phyloP scores from a whole-genome alignment of 495 filamentous ascomycete species.

The Lepidopterella palustris region DNA sequence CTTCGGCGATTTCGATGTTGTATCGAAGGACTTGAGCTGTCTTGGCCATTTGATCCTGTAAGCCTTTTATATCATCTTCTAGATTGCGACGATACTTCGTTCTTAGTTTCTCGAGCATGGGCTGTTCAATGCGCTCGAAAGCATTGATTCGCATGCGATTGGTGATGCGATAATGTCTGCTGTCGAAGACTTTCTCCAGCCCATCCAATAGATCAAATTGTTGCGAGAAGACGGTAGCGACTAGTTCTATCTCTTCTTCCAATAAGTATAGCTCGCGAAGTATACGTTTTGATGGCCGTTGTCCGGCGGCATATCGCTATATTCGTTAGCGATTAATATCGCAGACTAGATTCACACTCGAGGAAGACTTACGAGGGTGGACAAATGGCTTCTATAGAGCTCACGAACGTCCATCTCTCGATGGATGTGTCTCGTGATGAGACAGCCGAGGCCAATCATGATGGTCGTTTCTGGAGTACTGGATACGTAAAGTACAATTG shows the following conservation, averaged over 20 bases:
- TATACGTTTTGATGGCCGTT: neutral
- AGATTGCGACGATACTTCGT: neutral
- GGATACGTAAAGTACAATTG: neutral
- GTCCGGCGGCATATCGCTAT: neutral
- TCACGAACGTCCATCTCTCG: neutral
- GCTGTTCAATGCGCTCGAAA: neutral
- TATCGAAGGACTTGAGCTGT: neutral
- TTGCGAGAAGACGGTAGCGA: neutral
- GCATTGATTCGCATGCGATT: neutral
- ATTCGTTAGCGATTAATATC: neutral
- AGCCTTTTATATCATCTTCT: neutral
- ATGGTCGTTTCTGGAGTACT: neutral
- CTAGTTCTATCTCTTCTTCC: neutral
- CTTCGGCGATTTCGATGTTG: constrained; percentile 2
- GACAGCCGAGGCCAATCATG: neutral
- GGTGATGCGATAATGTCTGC: neutral
- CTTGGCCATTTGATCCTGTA: neutral
- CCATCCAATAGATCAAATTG: neutral
- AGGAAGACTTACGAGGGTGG: neutral
- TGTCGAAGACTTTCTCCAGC: neutral
- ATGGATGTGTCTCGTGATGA: neutral
- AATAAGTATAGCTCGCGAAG: neutral
- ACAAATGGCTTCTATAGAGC: neutral
- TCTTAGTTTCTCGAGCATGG: neutral
- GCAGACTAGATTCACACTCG: neutral